Evolutionary conservation across 495 filamentous ascomycete species (phyloP), one percentile per base, ranked within the genome.

Genomic region (Trichoderma orchidacearum): DNA sequence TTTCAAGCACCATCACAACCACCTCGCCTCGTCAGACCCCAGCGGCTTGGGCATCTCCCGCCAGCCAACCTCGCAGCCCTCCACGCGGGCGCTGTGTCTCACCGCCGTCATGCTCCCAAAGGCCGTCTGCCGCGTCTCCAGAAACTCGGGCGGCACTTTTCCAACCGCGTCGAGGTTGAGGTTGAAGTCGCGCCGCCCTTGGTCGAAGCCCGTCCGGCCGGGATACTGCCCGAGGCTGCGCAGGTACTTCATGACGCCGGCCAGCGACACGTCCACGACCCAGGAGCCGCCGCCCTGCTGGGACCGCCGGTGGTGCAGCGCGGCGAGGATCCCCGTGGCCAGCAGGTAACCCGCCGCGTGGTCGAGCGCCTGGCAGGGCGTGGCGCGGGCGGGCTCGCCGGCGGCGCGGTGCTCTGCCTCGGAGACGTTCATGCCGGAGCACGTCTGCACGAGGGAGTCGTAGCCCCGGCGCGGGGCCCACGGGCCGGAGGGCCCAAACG

Each of bases 371-470:
- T 64, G 62, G 17, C 58, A 60, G 0, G 62, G 62, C 9, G 56
- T n/a, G 75, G 76, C 63, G 79, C 81, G 67, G 77, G 80, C 56
- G 70, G 78, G 63, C 75, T 81, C 27, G 71, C 80, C 67, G 76
- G 78, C 0, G 69, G 76, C 51, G 73, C 74, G 3, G 77, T 72
- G 27, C 77, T 70, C 23, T 71, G 79, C 56, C 71, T 64, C 62
- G 65, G 15, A 67, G 59, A 28, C 68, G 65, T 54, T 78, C 73
- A 75, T 78, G 73, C 62, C 76, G 68, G 56, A 74, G 54, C 9
- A 77, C 74, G 62, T 80, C 76, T 17, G 73, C 69, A 80, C 80
- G 75, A 31, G 78, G 72, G 23, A 82, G 59, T 52, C 80, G 74
- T 30, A 68, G 3, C 66, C 66, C 2, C 65, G 50, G 0, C 64